Evolutionary conservation across 805 yeast species (phyloP).

Genomic region (Ogataea neopini): DNA sequence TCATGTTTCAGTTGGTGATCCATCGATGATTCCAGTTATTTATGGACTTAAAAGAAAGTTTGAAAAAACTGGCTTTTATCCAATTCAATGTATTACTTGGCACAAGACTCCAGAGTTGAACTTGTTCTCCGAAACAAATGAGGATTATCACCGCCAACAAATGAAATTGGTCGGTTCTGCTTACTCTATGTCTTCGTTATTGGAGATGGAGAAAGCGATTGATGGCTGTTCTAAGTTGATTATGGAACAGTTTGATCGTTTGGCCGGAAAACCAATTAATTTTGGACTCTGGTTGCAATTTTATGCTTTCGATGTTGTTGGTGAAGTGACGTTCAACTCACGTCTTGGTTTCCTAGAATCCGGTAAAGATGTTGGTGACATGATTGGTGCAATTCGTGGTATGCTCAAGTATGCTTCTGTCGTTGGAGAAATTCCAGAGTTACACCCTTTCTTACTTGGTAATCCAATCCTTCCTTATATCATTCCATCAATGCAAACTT

Average conservation of each 20-base stretch:
- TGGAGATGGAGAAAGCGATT: slow-evolving; percentile 20
- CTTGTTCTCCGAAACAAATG: slow-evolving; percentile 15
- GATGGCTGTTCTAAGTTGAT: slow-evolving; percentile 19
- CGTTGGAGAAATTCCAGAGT: slow-evolving; percentile 20
- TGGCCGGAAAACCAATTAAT: slow-evolving; percentile 9
- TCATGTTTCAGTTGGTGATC: slow-evolving; percentile 18
- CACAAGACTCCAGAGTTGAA: slow-evolving; percentile 19
- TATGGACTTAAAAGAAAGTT: slow-evolving; percentile 18
- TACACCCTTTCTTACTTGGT: slow-evolving; percentile 17
- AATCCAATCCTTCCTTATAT: slow-evolving; percentile 19
- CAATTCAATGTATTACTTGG: slow-evolving; percentile 21
- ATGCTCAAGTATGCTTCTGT: slow-evolving; percentile 17
- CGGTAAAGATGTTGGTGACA: slow-evolving; percentile 19
- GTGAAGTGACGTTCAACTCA: slow-evolving; percentile 19
- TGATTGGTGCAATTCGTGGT: slow-evolving; percentile 20
- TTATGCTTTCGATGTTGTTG: slow-evolving; percentile 24
- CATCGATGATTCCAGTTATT: slow-evolving; percentile 17
- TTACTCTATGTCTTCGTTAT: slow-evolving; percentile 17
- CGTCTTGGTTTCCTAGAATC: slow-evolving; percentile 18
- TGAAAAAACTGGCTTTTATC: slow-evolving; percentile 14
- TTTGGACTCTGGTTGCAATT: slow-evolving; percentile 21
- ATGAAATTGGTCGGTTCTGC: slow-evolving; percentile 21
- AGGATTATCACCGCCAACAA: slow-evolving; percentile 18
- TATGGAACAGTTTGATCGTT: slow-evolving; percentile 11
- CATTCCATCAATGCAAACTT: slow-evolving; percentile 21